Evolutionary conservation across 169 alveolate genomes (phyloP).

Genomic region (Eimeria sp.): DNA sequence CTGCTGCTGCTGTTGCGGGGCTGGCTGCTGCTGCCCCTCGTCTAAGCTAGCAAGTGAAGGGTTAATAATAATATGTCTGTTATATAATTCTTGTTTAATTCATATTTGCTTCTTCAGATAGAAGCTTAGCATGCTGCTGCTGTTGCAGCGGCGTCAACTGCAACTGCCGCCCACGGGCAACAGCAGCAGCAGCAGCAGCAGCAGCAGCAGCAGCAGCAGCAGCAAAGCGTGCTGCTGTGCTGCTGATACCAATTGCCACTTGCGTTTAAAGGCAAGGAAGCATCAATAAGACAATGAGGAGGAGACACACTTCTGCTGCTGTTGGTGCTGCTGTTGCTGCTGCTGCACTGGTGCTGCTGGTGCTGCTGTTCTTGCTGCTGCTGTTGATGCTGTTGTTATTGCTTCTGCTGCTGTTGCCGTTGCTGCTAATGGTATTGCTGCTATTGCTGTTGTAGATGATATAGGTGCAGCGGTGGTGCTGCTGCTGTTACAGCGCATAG

Average conservation of each 20-base stretch:
- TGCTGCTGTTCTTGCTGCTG: background rate
- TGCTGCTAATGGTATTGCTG: too few relatives aligned
- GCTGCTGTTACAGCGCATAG: too few relatives aligned
- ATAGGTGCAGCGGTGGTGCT: too few relatives aligned
- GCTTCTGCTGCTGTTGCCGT: background rate
- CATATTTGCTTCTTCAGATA: too few relatives aligned
- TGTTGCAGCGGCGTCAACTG: too few relatives aligned
- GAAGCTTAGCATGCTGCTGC: background rate
- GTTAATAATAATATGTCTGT: background rate
- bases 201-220: background rate
- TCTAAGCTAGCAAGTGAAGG: background rate
- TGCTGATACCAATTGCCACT: background rate
- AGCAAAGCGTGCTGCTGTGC: background rate
- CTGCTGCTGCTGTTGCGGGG: too few relatives aligned
- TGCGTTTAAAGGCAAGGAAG: too few relatives aligned
- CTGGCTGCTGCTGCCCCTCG: background rate
- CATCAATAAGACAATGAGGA: background rate
- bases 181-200: background rate
- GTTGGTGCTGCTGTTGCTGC: background rate
- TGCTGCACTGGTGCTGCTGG: background rate
- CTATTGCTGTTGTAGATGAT: too few relatives aligned
- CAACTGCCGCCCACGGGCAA: too few relatives aligned
- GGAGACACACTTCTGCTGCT: background rate
- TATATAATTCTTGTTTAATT: too few relatives aligned
- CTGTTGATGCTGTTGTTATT: background rate